These are phyloP conservation scores for Cardiospermum halicacabum DNA, from an alignment of 345 rosid genomes.

Conservation along the genomic window DNA sequence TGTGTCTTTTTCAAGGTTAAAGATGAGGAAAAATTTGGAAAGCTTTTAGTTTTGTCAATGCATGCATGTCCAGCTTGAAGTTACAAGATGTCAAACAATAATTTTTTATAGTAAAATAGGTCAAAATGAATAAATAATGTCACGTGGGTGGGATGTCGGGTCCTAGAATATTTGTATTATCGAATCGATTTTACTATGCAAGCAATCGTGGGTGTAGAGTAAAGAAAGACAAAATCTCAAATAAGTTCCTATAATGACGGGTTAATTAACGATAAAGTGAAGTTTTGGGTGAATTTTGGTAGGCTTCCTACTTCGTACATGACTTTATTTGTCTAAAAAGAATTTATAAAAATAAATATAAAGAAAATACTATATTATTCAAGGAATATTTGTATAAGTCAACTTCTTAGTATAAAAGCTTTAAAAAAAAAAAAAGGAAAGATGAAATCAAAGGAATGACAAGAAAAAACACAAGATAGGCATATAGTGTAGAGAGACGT, in stretches of 20 bases:
- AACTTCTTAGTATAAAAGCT: no score
- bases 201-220: constrained; percentile 1
- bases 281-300: neutral
- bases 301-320: neutral
- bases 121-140: constrained; percentile 17
- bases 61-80: neutral
- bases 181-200: neutral
- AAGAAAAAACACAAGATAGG: neutral
- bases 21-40: constrained; percentile 9
- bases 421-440: neutral
- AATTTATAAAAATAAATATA: no score
- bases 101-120: constrained; percentile 12
- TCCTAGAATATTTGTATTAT: neutral
- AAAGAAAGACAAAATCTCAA: neutral
- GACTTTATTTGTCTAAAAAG: no score
- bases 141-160: constrained; percentile 22
- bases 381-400: no score
- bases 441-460: neutral
- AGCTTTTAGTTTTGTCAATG: constrained; percentile 25
- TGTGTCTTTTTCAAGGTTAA: constrained; percentile 17
- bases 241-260: constrained; percentile 6
- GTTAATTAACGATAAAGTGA: neutral
- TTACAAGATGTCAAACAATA: constrained; percentile 26
- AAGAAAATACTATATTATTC: no score
- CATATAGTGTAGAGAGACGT: constrained; percentile 4